phyloP scores from a whole-genome alignment of 2,329 filamentous ascomycete species.

The Bipolaris sorokiniana region DNA sequence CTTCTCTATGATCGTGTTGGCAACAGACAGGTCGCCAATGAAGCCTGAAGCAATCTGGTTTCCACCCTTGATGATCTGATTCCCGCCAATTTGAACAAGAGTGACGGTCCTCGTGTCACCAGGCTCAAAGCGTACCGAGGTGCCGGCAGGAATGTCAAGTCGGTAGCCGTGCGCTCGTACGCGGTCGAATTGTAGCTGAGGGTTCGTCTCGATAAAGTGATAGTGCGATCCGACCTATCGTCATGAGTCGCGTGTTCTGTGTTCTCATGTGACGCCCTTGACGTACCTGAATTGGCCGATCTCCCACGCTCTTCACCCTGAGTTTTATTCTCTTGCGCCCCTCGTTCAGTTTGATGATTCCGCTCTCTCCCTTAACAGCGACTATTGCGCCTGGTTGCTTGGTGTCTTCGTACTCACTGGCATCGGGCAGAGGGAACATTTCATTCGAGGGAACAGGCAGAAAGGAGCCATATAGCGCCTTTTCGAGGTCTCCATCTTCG shows the following conservation, averaged over 20 bases:
- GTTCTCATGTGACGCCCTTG: background rate
- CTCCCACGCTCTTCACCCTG: constrained; percentile 82
- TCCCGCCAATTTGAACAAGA: constrained; percentile 85
- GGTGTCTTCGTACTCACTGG: constrained; percentile 69
- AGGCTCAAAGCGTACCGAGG: constrained; percentile 91
- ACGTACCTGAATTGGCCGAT: constrained; percentile 83
- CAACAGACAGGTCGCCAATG: constrained; percentile 67
- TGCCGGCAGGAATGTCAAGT: constrained; percentile 88
- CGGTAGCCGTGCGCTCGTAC: constrained; percentile 80
- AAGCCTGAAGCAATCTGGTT: constrained; percentile 77
- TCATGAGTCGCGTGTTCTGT: constrained; percentile 8
- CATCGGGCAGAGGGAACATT: constrained; percentile 69
- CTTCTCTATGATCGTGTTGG: constrained; percentile 69
- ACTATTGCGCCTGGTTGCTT: constrained; percentile 82
- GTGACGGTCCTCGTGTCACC: constrained; percentile 90
- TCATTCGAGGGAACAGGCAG: constrained; percentile 75
- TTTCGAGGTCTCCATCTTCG: constrained; percentile 84
- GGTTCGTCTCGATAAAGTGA: constrained; percentile 95
- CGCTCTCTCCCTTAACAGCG: constrained; percentile 68
- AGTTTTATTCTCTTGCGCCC: constrained; percentile 75
- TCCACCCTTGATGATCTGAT: constrained; percentile 80
- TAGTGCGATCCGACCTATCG: constrained; percentile 83
- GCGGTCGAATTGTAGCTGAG: constrained; percentile 86
- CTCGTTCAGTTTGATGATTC: constrained; percentile 72
- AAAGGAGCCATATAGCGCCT: constrained; percentile 89